Evolutionary conservation across 805 yeast species (phyloP).

Genomic region (Schwanniomyces occidentalis): DNA sequence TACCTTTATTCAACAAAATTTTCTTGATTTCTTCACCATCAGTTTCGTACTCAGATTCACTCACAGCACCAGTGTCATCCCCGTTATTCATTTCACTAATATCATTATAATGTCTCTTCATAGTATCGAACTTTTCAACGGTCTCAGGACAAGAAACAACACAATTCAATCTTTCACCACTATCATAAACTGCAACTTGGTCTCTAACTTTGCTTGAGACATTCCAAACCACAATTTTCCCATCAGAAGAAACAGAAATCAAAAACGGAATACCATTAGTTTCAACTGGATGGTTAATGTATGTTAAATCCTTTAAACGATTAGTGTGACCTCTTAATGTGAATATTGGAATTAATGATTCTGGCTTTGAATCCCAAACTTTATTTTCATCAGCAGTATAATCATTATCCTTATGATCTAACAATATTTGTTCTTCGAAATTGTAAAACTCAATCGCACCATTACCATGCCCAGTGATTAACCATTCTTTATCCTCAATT

Average conservation of each 20-base stretch:
- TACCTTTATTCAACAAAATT: slow-evolving; percentile 52
- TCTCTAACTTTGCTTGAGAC: slow-evolving; percentile 51
- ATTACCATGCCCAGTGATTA: slow-evolving; percentile 67
- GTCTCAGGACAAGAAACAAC: slow-evolving; percentile 73
- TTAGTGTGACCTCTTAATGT: slow-evolving; percentile 76
- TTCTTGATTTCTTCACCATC: slow-evolving; percentile 67
- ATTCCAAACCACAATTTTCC: slow-evolving; percentile 91
- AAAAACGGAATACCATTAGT: slow-evolving; percentile 46
- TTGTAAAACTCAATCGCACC: slow-evolving; percentile 67
- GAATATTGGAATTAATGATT: slow-evolving; percentile 48
- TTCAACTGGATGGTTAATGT: slow-evolving; percentile 42
- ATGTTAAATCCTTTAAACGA: slow-evolving; percentile 77
- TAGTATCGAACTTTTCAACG: slow-evolving; percentile 69
- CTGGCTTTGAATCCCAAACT: slow-evolving; percentile 25
- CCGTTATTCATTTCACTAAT: slow-evolving; percentile 23
- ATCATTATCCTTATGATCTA: slow-evolving; percentile 12
- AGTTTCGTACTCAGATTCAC: slow-evolving; percentile 75
- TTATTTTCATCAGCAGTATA: slow-evolving; percentile 22
- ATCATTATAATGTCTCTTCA: slow-evolving; percentile 56
- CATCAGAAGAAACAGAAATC: slow-evolving; percentile 88
- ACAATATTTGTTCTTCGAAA: slow-evolving; percentile 28
- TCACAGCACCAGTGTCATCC: slow-evolving; percentile 29
- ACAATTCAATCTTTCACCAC: slow-evolving; percentile 91
- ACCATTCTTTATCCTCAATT: slow-evolving; percentile 51
- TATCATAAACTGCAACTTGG: slow-evolving; percentile 86